Conservation (phyloP, 2,329 filamentous ascomycete genomes). For the Penicillium glabrum region DNA sequence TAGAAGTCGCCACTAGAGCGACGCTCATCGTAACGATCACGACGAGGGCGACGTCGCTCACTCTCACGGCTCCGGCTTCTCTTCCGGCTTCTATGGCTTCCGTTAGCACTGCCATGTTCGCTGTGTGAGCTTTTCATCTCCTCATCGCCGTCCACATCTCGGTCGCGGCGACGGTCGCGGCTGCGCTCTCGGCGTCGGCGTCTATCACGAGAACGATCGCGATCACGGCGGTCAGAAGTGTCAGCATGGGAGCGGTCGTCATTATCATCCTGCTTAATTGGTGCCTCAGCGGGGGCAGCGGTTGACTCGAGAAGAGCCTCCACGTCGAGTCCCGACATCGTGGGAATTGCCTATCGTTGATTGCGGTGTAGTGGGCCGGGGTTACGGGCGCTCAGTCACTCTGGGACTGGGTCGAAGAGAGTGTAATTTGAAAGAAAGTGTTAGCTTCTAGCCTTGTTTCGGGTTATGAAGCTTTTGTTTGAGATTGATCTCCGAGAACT, state of each 20-base stretch:
- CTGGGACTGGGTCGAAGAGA: neutral
- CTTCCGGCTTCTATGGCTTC: slow-evolving; percentile 75
- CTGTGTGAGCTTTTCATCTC: slow-evolving; percentile 67
- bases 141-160: slow-evolving; percentile 58
- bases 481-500: slow-evolving; percentile 12
- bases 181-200: slow-evolving; percentile 62
- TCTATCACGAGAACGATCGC: slow-evolving; percentile 59
- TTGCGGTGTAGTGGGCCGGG: slow-evolving; percentile 23
- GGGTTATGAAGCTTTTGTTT: neutral
- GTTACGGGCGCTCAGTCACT: slow-evolving; percentile 36
- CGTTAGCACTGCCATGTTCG: slow-evolving; percentile 69
- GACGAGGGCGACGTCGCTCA: slow-evolving; percentile 71
- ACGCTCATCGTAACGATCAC: slow-evolving; percentile 61
- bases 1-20: slow-evolving; percentile 69
- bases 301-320: slow-evolving; percentile 89
- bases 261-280: slow-evolving; percentile 51
- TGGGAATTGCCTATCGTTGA: slow-evolving; percentile 27
- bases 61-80: slow-evolving; percentile 77
- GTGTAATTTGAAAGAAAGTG: slow-evolving; percentile 15
- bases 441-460: neutral
- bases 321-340: slow-evolving; percentile 73
- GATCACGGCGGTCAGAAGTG: slow-evolving; percentile 55
- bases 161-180: slow-evolving; percentile 51
- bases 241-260: slow-evolving; percentile 60
- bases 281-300: slow-evolving; percentile 55